Base-by-base conservation (phyloP, 2,329 filamentous ascomycete species). In the Paecilomyces fulvus region DNA sequence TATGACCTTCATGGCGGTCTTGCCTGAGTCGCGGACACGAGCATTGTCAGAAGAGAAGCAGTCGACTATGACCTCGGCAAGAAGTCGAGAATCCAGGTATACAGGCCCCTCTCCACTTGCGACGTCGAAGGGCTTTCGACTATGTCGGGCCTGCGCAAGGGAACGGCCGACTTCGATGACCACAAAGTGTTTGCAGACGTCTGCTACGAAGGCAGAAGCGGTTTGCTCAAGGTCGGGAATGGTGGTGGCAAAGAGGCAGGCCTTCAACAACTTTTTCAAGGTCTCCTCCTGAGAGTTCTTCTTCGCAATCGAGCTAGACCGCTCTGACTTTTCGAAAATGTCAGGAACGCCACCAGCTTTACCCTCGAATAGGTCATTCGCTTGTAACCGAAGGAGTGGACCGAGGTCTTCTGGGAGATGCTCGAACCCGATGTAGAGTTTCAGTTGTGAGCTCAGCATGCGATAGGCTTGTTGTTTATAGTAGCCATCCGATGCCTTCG, bases 401-500 rank as follows among this genome's bases (percentile, higher is more conserved):
- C 90, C 85, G 60, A 97, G 83, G 61, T 99, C 92, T 7, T 99
- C 94, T 0, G 92, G 92, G 11, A 97, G 78, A 64, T 82, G 87
- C 66, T 99, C 94, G 59, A 85, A 84, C 3, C 94, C 94, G 56
- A 99, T 88, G 55, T 92, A 84, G 30, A 99, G 79, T 75, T 97
- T 99, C 54, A 96, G 79, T 65, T 97, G 92, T 0, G 91, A 83
- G 62, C 88, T 90, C 66, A 99, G 85, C 65, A 97, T 81, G 59
- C 91, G 86, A 63, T 96, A 85, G 0, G 95, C 90, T 73, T 99
- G 91, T 67, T 89, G 88, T 75, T 97, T 97, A 78, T 99, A 96
- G 70, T 89, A 94, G 0, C 78, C 77, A 65, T 97, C 92, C 33
- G 88, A 71, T n/a, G 70, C 84, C 57, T 80, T 86, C 2, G 77